Evolutionary conservation across 2,329 filamentous ascomycete genomes (phyloP), one percentile per base, ranked within the genome.

Genomic region (Arthrobotrys sphaeroides): DNA sequence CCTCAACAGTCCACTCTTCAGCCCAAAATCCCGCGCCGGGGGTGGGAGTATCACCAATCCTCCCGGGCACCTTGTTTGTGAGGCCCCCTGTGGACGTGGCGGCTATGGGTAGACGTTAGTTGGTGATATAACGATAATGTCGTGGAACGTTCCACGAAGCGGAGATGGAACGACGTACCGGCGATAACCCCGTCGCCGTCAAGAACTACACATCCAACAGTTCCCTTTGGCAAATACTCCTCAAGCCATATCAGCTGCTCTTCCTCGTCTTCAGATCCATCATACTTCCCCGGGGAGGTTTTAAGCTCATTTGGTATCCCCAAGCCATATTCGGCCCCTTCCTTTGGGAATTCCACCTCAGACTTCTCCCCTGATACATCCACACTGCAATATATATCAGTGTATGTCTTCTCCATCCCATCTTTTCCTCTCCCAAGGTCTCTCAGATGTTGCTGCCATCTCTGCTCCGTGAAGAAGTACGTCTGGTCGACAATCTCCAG

Each of bases 11-110:
- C 92, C 92, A 96, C 78, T 93, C 88, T 81, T 96, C 93, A 0
- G 93, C 92, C 92, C 93, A 97, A 82, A 93, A 97, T 0, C 93
- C 93, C 0, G 93, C 91, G 0, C 93, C 93, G 0, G 93, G 84
- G 0, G 90, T 90, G 0, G 93, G 93, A 9, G 93, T 97, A 81
- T 97, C 93, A 0, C 93, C 93, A 77, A 96, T 90, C 18, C 93
- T 85, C 0, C 93, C 93, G 0, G 91, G 91, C 65, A 94, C 83
- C 84, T 97, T 97, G 81, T 97, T 97, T 20, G 93, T 97, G 82
- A 96, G 81, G 0, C 93, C 93, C 3, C 93, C 93, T 0, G 88
- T 90, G 36, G 86, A 88, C 0, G 88, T 90, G 2, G 88, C 88
- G 49, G 85, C 86, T 49, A 12, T 12, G 9, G 10, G 13, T 3